A percentile compares a stretch with the other conserved stretches of the same genome.
Conservation (phyloP, 2,329 filamentous ascomycete species). For the Paraphaeosphaeria minitans region DNA sequence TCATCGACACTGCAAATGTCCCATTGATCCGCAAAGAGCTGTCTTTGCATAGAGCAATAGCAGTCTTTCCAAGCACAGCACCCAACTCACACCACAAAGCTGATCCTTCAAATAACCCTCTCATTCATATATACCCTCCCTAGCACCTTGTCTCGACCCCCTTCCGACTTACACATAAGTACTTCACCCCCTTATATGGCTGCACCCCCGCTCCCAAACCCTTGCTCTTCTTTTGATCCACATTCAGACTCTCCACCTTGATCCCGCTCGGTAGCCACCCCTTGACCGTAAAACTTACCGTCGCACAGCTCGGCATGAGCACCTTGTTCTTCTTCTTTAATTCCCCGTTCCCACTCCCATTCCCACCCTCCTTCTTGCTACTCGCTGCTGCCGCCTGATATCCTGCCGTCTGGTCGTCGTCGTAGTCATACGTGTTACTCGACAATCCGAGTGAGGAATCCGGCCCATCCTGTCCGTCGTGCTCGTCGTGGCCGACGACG, state of each 20-base stretch:
- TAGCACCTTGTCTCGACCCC: slow-evolving; percentile 55
- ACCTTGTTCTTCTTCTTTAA: slow-evolving; percentile 59
- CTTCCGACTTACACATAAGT: slow-evolving; percentile 73
- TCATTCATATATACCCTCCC: not conserved
- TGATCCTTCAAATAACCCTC: not conserved
- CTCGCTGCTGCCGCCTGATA: slow-evolving; percentile 27
- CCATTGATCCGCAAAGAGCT: not conserved
- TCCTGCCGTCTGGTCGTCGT: slow-evolving; percentile 29
- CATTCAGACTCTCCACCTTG: slow-evolving; percentile 64
- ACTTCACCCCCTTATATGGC: slow-evolving; percentile 98
- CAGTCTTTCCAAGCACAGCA: not conserved
- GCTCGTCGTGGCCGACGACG: slow-evolving; percentile 67
- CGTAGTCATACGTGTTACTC: slow-evolving; percentile 37
- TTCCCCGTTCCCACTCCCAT: slow-evolving; percentile 30
- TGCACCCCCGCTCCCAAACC: slow-evolving; percentile 87
- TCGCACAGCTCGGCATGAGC: slow-evolving; percentile 56
- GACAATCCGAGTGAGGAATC: slow-evolving; percentile 23
- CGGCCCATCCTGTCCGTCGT: slow-evolving; percentile 34
- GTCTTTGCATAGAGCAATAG: too few relatives aligned
- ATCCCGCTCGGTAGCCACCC: slow-evolving; percentile 70
- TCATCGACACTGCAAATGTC: not conserved
- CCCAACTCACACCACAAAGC: not conserved
- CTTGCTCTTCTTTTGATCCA: slow-evolving; percentile 77
- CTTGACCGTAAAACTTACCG: slow-evolving; percentile 59
- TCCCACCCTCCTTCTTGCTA: slow-evolving; percentile 48